Conservation (phyloP, 768 basidiomycete genomes). For the Chalciporus chontae region DNA sequence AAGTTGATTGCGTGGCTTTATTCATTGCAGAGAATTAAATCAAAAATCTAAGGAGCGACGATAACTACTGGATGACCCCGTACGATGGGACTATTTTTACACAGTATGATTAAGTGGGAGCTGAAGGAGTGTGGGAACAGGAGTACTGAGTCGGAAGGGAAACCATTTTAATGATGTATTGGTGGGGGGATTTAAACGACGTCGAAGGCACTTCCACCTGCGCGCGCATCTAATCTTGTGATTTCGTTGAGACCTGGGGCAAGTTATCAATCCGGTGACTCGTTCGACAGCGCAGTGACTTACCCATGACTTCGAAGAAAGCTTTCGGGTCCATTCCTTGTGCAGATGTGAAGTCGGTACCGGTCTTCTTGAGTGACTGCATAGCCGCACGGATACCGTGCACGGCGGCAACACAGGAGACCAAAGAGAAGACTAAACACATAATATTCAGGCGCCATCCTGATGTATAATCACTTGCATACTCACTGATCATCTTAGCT, state of each 20-base stretch:
- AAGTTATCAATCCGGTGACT: background rate
- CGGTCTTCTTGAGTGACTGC: conserved; percentile 71
- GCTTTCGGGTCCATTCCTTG: conserved; percentile 73
- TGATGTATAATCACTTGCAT: background rate
- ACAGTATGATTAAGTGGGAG: conserved; percentile 10
- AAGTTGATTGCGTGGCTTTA: conserved; percentile 1
- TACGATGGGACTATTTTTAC: conserved; percentile 19
- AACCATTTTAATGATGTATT: background rate
- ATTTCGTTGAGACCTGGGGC: conserved; percentile 49
- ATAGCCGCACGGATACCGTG: conserved; percentile 79
- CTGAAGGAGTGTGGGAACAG: background rate
- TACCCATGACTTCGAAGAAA: conserved; percentile 78
- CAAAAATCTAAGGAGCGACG: conserved; percentile 20
- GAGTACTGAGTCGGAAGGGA: background rate
- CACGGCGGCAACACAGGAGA: conserved; percentile 72
- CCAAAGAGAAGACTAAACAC: conserved; percentile 63
- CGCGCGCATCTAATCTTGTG: conserved; percentile 49
- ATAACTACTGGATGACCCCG: conserved; percentile 4
- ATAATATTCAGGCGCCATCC: background rate
- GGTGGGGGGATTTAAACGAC: conserved; percentile 35
- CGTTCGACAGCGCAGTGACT: conserved; percentile 11
- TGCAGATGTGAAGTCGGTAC: conserved; percentile 61
- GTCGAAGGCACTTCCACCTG: conserved; percentile 59
- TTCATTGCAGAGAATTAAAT: conserved; percentile 22
- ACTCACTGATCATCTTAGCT: conserved; percentile 75